These are phyloP conservation scores for Pleurotus eryngii DNA, from an alignment of 768 basidiomycete species.

Conservation along the genomic window DNA sequence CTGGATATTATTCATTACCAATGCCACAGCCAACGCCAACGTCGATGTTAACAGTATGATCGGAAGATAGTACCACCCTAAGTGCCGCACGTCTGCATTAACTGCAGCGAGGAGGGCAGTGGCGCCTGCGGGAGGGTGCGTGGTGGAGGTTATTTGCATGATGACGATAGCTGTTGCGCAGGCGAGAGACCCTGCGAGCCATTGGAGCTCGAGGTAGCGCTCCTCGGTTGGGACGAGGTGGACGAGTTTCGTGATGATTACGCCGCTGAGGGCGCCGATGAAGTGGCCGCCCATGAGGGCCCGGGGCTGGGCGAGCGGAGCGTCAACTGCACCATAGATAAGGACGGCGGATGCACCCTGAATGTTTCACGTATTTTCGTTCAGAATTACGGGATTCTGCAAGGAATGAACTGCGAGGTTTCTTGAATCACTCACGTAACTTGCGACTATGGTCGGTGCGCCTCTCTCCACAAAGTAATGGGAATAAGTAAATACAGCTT, in stretches of 20 bases:
- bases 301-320: conserved; percentile 51
- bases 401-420: background rate
- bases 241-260: conserved; percentile 51
- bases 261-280: conserved; percentile 43
- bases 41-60: conserved; percentile 46
- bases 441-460: conserved; percentile 45
- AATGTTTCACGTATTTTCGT: background rate
- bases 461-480: conserved; percentile 43
- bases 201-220: conserved; percentile 40
- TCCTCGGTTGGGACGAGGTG: conserved; percentile 39
- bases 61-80: conserved; percentile 54
- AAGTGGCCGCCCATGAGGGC: conserved; percentile 50
- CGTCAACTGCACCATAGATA: conserved; percentile 50
- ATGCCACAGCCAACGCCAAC: conserved; percentile 40
- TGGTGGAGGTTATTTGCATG: conserved; percentile 52
- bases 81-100: conserved; percentile 34
- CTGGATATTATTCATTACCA: conserved; percentile 50
- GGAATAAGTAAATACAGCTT: conserved; percentile 45
- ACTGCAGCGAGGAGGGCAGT: conserved; percentile 49
- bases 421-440: conserved; percentile 37
- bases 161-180: conserved; percentile 38
- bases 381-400: background rate
- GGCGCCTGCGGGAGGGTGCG: conserved; percentile 58
- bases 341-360: conserved; percentile 57
- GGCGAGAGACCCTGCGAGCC: conserved; percentile 47